Evolutionary conservation across 2,329 filamentous ascomycete species (phyloP), one percentile per base, ranked within the genome.

Genomic region (Magnaporthales sp.): DNA sequence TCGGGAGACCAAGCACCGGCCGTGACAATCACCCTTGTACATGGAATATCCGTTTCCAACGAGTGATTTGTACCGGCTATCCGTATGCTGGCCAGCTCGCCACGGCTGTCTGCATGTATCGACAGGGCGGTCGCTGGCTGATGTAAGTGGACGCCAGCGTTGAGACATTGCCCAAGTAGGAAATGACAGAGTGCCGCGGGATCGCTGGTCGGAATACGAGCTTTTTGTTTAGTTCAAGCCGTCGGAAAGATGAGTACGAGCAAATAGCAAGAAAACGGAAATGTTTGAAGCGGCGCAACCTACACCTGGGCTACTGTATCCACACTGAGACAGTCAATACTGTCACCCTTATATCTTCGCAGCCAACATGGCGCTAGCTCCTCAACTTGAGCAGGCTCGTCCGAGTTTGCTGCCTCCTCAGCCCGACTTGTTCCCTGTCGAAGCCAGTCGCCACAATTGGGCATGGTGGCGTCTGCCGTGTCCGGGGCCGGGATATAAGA

Each of bases 1-100:
- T 77, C 76, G 0, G 86, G 82, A 0, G 90, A 89, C 91, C 91
- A 94, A 3, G 87, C 84, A 3, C 91, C 91, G 0, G 89, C 84
- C 0, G 89, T 79, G 68, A 94, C 81, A 19, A 93, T 78, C 27
- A 94, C 74, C 11, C 85, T 84, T 0, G 83, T 85, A 72, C 89
- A 91, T 0, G 87, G 82, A 2, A 93, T 73, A 60, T 84, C 78
- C 2, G 76, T 79, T 71, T 83, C 81, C 8, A 75, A 76, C 15
- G 79, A 80, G 5, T 78, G 77, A 62, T 76, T 71, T 1, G 77
- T 77, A 67, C 81, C 78, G 11, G 79, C 72, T 3, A 90, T 79
- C 29, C 80, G 77, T 15, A 91, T 75, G 32, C 80, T 81, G 3
- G 80, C 81, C 64, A 91, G 74, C 64, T 81, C 74, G 54, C 81